Percentiles rank a stretch among this genome's conserved stretches.
Conservation (phyloP, 2,329 filamentous ascomycete genomes). For the Rhynchosporium graminicola region DNA sequence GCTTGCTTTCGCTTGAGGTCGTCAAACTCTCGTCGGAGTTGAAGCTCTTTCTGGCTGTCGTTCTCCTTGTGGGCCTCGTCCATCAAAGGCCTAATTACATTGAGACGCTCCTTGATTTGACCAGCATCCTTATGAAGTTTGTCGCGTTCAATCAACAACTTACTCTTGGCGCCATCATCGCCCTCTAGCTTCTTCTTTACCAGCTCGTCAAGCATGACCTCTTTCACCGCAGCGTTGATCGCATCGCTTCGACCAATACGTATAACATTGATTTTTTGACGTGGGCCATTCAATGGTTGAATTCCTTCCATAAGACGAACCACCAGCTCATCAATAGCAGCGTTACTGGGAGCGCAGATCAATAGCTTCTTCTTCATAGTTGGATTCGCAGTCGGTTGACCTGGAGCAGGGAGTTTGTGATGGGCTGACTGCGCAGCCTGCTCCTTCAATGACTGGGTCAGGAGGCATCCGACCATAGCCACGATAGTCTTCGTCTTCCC, state of each 20-base stretch:
- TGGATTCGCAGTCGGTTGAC: slow-evolving; percentile 38
- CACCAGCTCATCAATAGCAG: slow-evolving; percentile 93
- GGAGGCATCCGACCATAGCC: slow-evolving; percentile 87
- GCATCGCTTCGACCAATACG: slow-evolving; percentile 89
- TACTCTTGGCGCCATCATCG: slow-evolving; percentile 59
- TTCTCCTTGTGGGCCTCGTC: slow-evolving; percentile 63
- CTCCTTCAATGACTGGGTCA: slow-evolving; percentile 55
- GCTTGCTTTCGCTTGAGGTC: slow-evolving; percentile 75
- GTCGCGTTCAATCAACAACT: slow-evolving; percentile 50
- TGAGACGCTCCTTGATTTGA: slow-evolving; percentile 75
- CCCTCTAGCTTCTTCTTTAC: slow-evolving; percentile 72
- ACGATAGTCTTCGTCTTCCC: slow-evolving; percentile 99
- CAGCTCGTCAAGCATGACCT: slow-evolving; percentile 91
- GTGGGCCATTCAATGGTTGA: slow-evolving; percentile 71
- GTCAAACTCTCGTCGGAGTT: slow-evolving; percentile 75
- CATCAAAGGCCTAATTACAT: slow-evolving; percentile 68
- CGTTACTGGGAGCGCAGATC: slow-evolving; percentile 97
- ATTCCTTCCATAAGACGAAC: slow-evolving; percentile 88
- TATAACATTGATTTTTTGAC: slow-evolving; percentile 80
- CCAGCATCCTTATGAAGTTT: slow-evolving; percentile 64
- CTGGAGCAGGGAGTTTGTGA: slow-evolving; percentile 41
- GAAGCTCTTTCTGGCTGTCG: slow-evolving; percentile 50
- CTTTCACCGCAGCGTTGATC: slow-evolving; percentile 84
- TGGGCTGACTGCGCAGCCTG: slow-evolving; percentile 34
- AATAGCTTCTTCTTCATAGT: slow-evolving; percentile 75